Evolutionary conservation across 2,329 filamentous ascomycete genomes (phyloP), one percentile per base, ranked within the genome.

Genomic region (Ophiostoma australiae): DNA sequence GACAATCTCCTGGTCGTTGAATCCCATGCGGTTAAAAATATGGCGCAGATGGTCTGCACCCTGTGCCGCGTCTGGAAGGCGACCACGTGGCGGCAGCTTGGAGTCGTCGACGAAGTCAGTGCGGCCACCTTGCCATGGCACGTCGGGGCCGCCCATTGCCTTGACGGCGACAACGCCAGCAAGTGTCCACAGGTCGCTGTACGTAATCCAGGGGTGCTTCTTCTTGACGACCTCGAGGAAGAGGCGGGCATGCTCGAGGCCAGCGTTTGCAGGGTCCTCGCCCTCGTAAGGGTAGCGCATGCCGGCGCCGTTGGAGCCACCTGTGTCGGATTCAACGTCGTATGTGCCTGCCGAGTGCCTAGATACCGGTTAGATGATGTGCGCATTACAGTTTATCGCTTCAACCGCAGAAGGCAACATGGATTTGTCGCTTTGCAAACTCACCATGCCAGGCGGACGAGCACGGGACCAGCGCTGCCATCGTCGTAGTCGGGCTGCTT

Each of bases 21-120:
- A 98, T 75, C 94, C 94, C 94, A 97, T 98, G 79, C 94, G 93
- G 81, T 89, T 87, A 82, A 98, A 98, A 84, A 98, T 94, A 82
- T 88, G 87, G 77, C 94, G 91, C 76, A 98, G 86, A 82, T 98
- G 94, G 78, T 89, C 87, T 73, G 89, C 84, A 73, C 87, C 90
- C 85, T 97, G 88, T 76, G 88, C 81, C 68, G 86, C 94, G 79
- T 98, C 78, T 13, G 79, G 86, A 33, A 88, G 85, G 80, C 94
- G 93, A 74, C 95, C 94, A 78, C 94, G 77, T 86, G 86, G 82
- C 31, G 67, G 67, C 67, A 68, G 67, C 67, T 68, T 68, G 15
- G 41, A 35, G 15, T 68, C 67, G 39, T 68, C 67, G 17, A 68
- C 44, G 13, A 68, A 68, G 15, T 98, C 94, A 72, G 82, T 74